Base-by-base conservation (phyloP, 768 basidiomycete genomes). In the Leccinum longicurvipes region DNA sequence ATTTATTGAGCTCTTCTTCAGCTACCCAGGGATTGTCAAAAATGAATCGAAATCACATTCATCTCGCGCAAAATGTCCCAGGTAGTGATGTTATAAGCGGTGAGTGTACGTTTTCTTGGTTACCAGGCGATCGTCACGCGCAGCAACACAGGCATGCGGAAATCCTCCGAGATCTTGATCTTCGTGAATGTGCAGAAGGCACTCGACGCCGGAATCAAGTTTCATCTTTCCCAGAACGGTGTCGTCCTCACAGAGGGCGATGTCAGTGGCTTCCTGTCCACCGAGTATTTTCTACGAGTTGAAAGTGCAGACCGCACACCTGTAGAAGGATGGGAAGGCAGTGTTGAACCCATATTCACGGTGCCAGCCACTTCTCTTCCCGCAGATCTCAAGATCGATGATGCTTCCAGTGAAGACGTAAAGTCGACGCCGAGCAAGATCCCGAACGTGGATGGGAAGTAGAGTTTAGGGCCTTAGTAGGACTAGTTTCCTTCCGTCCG, bases 31-130 rank as follows among this genome's bases (percentile, higher is more conserved):
- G 94, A 0, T 71, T 97, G 17, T 92, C 87, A 0, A 85, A 79
- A 59, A 97, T 95, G 93, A 79, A 73, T 12, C 79, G 96, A 24
- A 96, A 94, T 65, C 94, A 98, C 65, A 89, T 98, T 36, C 96
- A 99, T 70, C 77, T 97, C 14, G 94, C 95, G 0, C 89, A 93
- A 67, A 86, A 89, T 32, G 73, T 90, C 3, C 74, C 79, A 3
- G 83, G 84, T 1, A 73, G 84, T 2, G 79, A 81, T 6, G 84
- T 91, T 47, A 81, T 87, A 51, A 93, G 91, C 60, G 92, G 93
- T 91, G 54, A 24, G 84, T 70, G 23, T 36, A n/a, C 17, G 36
- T 39, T 28, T 56, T 44, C 48, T 49, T 47, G 29, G 15, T 31
- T n/a, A 31, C 41, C 25, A 25, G 19, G 8, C 41, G 14, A 53